A percentile compares a stretch with the other conserved stretches of the same genome.
Conservation (phyloP, 1,284 basidiomycete species). For the Coniferiporia sulphurascens region DNA sequence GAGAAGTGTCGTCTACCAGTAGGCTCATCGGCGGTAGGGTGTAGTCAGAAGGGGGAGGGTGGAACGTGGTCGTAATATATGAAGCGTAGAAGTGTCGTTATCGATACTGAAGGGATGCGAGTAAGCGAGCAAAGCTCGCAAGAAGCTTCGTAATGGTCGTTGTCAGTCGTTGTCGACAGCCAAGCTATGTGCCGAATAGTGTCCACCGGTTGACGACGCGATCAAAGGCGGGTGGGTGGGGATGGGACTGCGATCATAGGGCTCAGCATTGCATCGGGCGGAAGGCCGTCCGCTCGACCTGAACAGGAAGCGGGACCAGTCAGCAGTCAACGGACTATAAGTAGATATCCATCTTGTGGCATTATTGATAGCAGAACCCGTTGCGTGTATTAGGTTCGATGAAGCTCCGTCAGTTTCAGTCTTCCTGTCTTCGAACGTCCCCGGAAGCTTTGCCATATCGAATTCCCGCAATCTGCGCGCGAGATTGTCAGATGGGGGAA, state of each 20-base stretch:
- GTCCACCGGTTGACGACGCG: background rate
- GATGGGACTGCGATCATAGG: background rate
- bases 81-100: background rate
- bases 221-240: background rate
- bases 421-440: background rate
- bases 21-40: slow-evolving; percentile 1
- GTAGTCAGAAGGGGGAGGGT: background rate
- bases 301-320: no score
- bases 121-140: no score
- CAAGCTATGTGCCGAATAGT: no score
- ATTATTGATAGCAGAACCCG: background rate
- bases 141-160: no score
- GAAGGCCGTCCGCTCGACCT: no score
- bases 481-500: no score
- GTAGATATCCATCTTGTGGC: background rate
- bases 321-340: background rate
- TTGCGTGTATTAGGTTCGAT: background rate
- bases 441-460: no score
- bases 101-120: background rate
- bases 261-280: background rate
- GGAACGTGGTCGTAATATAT: background rate
- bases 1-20: slow-evolving; percentile 1
- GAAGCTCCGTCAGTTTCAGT: background rate
- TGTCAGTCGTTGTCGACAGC: no score
- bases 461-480: no score